phyloP scores from a whole-genome alignment of 805 yeast species.

The Zygosaccharomyces siamensis region DNA sequence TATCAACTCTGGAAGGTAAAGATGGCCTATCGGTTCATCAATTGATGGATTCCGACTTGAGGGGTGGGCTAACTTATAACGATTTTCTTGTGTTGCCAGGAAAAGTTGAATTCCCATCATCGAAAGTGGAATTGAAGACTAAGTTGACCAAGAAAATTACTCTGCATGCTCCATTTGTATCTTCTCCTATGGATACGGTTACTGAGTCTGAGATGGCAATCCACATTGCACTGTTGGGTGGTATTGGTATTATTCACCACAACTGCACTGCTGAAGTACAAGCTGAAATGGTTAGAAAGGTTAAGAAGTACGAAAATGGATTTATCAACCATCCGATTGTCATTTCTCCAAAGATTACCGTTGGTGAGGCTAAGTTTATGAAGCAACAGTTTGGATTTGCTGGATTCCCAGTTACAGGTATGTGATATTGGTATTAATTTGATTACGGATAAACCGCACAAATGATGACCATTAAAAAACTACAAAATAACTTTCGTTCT shows the following conservation, averaged over 20 bases:
- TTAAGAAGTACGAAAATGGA: conserved; percentile 95
- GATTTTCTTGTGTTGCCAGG: conserved; percentile 96
- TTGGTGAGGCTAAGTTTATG: conserved; percentile 72
- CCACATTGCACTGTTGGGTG: conserved; percentile 96
- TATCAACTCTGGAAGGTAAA: conserved; percentile 58
- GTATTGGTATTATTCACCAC: conserved; percentile 98
- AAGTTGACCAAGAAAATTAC: conserved; percentile 88
- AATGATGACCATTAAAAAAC: conserved; percentile 6
- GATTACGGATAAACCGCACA: conserved; percentile 1
- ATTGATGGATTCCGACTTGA: conserved; percentile 80
- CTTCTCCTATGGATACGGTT: conserved; percentile 99
- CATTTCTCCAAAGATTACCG: conserved; percentile 68
- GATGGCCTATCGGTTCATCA: conserved; percentile 84
- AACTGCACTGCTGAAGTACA: conserved; percentile 96
- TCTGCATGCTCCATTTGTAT: conserved; percentile 89
- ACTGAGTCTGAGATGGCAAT: conserved; percentile 98
- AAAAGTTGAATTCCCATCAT: conserved; percentile 82
- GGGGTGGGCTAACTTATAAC: conserved; percentile 97
- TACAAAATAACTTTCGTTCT: conserved; percentile 96
- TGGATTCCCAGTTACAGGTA: conserved; percentile 99
- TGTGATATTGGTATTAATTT: conserved; percentile 41
- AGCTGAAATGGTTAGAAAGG: conserved; percentile 96
- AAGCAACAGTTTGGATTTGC: conserved; percentile 80
- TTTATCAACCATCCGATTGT: conserved; percentile 94
- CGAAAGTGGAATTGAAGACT: conserved; percentile 71